Evolutionary conservation across 2,329 filamentous ascomycete species (phyloP), one percentile per base, ranked within the genome.

Genomic region (Beauveria bassiana): DNA sequence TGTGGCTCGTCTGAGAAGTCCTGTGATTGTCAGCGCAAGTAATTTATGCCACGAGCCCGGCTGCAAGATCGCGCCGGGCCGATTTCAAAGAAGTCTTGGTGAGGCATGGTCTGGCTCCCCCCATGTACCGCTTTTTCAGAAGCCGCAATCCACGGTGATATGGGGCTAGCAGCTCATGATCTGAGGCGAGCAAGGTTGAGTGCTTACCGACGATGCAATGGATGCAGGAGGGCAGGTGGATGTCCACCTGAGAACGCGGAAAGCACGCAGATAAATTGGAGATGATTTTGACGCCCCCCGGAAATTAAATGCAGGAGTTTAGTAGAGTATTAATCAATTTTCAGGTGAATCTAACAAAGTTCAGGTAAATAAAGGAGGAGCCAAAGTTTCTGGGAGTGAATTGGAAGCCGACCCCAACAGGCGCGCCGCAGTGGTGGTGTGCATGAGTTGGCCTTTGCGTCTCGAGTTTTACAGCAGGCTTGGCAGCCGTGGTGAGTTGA

Each of bases 211-310:
- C 34, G 54, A 57, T 59, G 46, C 14, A 14, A 47, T 26, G 42
- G 53, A 56, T 28, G 47, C 34, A 50, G 46, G 56, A 59, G 38
- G 38, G 22, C 24, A 28, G 46, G 47, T 45, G 45, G 49, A 60
- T 46, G 49, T 43, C 49, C 49, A 51, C 58, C 50, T 38, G 24
- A 45, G 28, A 53, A 46, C 46, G 49, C 40, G 49, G 49, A 20
- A 12, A 54, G 16, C 18, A 40, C 40, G 40, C 40, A 60, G 58
- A 60, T 60, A 47, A n/a, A 60, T 60, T 60, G 42, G 28, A 53
- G 26, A n/a, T 31, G 26, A 52, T 34, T 46, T 46, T 53, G 47
- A 8, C 26, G 3, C 56, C 56, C 31, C 31, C 31, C 38, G 24
- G 46, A 51, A 28, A 59, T 43, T 59, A 42, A 42, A 18, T 31